A percentile compares a stretch with the other conserved stretches of the same genome.
Evolutionary conservation across 2,329 filamentous ascomycete species (phyloP).

Genomic region (Stagonosporopsis rhizophila): DNA sequence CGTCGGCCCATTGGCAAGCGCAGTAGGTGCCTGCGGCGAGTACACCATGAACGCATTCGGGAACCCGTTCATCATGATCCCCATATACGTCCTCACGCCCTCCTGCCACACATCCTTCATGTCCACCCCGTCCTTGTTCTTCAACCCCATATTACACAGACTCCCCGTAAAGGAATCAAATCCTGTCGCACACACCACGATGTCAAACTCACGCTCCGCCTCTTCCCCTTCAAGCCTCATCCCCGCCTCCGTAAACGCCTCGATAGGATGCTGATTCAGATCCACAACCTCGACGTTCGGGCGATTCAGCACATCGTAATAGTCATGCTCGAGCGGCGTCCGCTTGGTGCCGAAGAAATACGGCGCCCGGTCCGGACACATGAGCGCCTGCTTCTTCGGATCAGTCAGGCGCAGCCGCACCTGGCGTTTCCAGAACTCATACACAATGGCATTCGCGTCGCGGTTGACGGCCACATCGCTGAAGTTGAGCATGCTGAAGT

Average conservation of each 20-base stretch:
- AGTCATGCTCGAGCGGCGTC: conserved; percentile 47
- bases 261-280: conserved; percentile 49
- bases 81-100: conserved; percentile 49
- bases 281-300: conserved; percentile 59
- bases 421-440: conserved; percentile 58
- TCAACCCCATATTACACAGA: conserved; percentile 44
- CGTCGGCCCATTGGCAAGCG: conserved; percentile 54
- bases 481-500: conserved; percentile 45
- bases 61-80: conserved; percentile 48
- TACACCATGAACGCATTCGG: conserved; percentile 52
- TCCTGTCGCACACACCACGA: conserved; percentile 57
- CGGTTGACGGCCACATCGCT: conserved; percentile 43
- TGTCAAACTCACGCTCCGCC: conserved; percentile 61
- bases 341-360: conserved; percentile 54
- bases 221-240: conserved; percentile 57
- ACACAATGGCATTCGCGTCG: conserved; percentile 50
- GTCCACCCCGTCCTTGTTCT: conserved; percentile 40
- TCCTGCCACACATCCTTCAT: conserved; percentile 49
- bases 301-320: conserved; percentile 50
- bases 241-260: conserved; percentile 57
- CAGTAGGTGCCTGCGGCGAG: conserved; percentile 53
- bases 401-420: conserved; percentile 48
- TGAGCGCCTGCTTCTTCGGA: conserved; percentile 48
- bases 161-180: conserved; percentile 52
- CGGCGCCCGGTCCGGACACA: conserved; percentile 50